Base-by-base conservation (phyloP, 805 yeast species). In the Starmerella riodocensis region DNA sequence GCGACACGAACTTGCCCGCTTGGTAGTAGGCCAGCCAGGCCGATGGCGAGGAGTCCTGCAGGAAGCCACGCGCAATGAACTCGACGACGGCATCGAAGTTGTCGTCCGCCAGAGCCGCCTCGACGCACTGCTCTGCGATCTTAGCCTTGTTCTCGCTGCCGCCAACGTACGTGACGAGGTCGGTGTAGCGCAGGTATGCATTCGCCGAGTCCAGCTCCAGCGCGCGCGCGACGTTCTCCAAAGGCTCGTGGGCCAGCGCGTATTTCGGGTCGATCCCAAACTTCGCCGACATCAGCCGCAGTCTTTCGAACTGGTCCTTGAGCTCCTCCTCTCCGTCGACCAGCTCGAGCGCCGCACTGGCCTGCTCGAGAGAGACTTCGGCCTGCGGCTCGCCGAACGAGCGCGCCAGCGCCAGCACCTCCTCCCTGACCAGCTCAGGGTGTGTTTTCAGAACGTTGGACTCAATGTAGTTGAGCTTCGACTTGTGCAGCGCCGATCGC, bases 1-100 rank as follows among this genome's bases (percentile, higher is more conserved):
- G 70, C 16, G 72, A 65, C 24, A 59, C 52, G 55, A 55, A 69
- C 56, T 79, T 78, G 3, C 81, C 80, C 3, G 78, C 75, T 50
- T 82, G 93, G 50, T 76, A 78, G 45, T 78, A 73, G 1, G 81
- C 73, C 20, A 75, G 65, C 94, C 94, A 84, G 6, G 62, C 54
- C 13, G 52, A 33, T 3, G 39, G 32, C n/a, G 49, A 41, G 11
- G n/a, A n/a, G 11, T 33, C 34, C 22, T 49, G 47, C 30, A 62
- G 53, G 48, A 44, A 47, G 12, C 14, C 28, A 4, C 48, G 40
- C 16, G 41, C 48, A 18, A 44, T 31, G 23, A 41, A 38, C 20
- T 63, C 59, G 45, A 64, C 67, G 0, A 93, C 85, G 46, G 63
- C 73, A 1, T 56, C 54, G 48, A 81, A 80, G 54, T 81, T 78